These are phyloP conservation scores for grape (Vitis vinifera) DNA, from an alignment of 164 flowering plant species.

Conservation along the genomic window DNA sequence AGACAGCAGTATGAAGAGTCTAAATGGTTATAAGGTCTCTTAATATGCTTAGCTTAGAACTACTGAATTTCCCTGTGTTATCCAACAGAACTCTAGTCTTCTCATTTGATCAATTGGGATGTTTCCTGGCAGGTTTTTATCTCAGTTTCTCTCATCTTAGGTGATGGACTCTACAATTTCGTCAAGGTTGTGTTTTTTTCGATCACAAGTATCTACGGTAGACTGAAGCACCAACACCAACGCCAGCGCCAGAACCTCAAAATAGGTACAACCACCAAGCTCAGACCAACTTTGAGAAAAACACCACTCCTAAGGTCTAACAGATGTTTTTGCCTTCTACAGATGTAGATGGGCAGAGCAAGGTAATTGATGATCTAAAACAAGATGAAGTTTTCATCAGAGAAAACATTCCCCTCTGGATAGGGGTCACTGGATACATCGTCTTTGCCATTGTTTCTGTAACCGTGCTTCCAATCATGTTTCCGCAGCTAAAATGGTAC, in stretches of 20 bases:
- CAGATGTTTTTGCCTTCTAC: neutral
- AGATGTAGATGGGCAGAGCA: conserved; percentile 11
- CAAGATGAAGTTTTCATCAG: conserved; percentile 41
- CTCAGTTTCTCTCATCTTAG: conserved; percentile 56
- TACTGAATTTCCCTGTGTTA: no score
- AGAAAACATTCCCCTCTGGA: conserved; percentile 57
- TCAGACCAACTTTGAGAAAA: neutral
- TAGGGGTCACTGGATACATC: conserved; percentile 42
- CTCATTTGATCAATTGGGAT: no score
- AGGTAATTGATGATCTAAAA: conserved; percentile 21
- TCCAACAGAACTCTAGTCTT: no score
- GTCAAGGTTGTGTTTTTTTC: conserved; percentile 37
- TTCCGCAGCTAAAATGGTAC: conserved; percentile 14
- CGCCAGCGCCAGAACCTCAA: conserved; percentile 8
- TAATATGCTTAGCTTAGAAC: neutral
- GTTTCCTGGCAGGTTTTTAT: conserved; percentile 46
- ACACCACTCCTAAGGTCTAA: no score
- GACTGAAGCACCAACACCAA: conserved; percentile 11
- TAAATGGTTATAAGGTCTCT: conserved; percentile 62
- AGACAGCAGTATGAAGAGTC: conserved; percentile 51
- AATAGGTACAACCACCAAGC: conserved; percentile 14
- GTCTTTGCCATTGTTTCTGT: conserved; percentile 13
- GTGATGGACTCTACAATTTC: conserved; percentile 71
- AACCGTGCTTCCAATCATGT: conserved; percentile 10
- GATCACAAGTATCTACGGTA: conserved; percentile 25